Percentiles rank a stretch among this genome's conserved stretches.
phyloP scores from a whole-genome alignment of 805 yeast genomes.

The Pichia cephalocereana region DNA sequence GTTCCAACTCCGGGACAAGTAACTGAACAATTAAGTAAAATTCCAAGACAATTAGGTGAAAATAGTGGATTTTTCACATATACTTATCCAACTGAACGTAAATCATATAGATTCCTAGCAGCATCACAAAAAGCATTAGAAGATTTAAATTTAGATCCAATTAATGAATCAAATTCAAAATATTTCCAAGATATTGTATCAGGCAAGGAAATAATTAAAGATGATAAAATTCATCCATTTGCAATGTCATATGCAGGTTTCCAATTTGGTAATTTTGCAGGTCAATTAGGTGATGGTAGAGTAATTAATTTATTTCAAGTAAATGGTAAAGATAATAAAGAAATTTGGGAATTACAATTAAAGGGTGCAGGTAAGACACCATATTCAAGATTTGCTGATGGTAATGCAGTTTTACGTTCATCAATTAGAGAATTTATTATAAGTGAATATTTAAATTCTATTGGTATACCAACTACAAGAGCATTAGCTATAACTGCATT shows the following conservation, averaged over 20 bases:
- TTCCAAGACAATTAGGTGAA: slow-evolving; percentile 32
- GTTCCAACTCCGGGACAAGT: slow-evolving; percentile 15
- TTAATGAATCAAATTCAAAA: slow-evolving; percentile 15
- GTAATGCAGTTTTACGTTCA: slow-evolving; percentile 85
- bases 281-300: slow-evolving; percentile 95
- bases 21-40: slow-evolving; percentile 17
- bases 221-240: slow-evolving; percentile 50
- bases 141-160: slow-evolving; percentile 52
- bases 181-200: slow-evolving; percentile 44
- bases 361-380: slow-evolving; percentile 94
- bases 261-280: slow-evolving; percentile 95
- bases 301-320: slow-evolving; percentile 72
- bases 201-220: slow-evolving; percentile 41
- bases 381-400: slow-evolving; percentile 91
- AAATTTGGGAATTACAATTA: slow-evolving; percentile 64
- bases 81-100: slow-evolving; percentile 56
- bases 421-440: slow-evolving; percentile 81
- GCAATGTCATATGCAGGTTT: slow-evolving; percentile 92
- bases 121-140: slow-evolving; percentile 51
- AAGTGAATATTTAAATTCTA: slow-evolving; percentile 69
- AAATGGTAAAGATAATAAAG: slow-evolving; percentile 18
- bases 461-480: slow-evolving; percentile 82
- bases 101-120: slow-evolving; percentile 43
- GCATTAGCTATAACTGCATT: slow-evolving; percentile 65
- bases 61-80: slow-evolving; percentile 62